A percentile compares a stretch with the other conserved stretches of the same genome.
phyloP scores from a whole-genome alignment of 1,284 basidiomycete species.

The Pyrrhoderma noxium region DNA sequence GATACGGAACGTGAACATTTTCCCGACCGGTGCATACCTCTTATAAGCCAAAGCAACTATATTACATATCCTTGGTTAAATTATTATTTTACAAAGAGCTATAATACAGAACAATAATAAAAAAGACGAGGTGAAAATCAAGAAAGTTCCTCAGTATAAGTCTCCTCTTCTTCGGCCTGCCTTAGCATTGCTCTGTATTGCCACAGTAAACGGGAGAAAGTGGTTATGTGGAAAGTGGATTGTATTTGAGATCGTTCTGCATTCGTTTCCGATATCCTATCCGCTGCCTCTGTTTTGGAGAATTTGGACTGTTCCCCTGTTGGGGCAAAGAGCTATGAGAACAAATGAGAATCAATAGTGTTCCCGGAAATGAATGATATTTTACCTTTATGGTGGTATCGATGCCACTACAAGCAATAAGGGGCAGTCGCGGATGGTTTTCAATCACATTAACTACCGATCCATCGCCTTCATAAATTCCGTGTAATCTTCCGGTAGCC shows the following conservation, averaged over 20 bases:
- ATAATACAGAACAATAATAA: conserved; percentile 19
- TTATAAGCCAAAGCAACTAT: too few relatives aligned
- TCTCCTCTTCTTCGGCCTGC: conserved; percentile 14
- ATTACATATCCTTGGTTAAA: too few relatives aligned
- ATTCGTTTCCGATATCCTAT: conserved; percentile 40
- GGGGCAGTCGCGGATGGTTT: conserved; percentile 72
- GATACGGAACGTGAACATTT: too few relatives aligned
- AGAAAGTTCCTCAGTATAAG: conserved; percentile 13
- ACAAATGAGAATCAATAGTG: too few relatives aligned
- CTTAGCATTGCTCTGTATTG: conserved; percentile 30
- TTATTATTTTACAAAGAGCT: neutral
- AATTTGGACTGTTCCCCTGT: conserved; percentile 37
- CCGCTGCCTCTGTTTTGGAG: conserved; percentile 45
- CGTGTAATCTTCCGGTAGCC: conserved; percentile 51
- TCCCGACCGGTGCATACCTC: too few relatives aligned
- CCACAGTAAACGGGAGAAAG: conserved; percentile 30
- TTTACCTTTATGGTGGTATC: conserved; percentile 81
- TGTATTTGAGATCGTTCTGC: too few relatives aligned
- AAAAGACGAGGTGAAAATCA: conserved; percentile 21
- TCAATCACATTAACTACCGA: conserved; percentile 84
- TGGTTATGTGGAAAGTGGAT: conserved; percentile 21
- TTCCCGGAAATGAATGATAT: conserved; percentile 2
- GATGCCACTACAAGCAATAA: conserved; percentile 85
- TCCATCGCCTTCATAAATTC: conserved; percentile 79
- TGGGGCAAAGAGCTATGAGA: conserved; percentile 62